Base-by-base conservation (phyloP, 2,329 filamentous ascomycete genomes). In the Cryphonectria japonica region DNA sequence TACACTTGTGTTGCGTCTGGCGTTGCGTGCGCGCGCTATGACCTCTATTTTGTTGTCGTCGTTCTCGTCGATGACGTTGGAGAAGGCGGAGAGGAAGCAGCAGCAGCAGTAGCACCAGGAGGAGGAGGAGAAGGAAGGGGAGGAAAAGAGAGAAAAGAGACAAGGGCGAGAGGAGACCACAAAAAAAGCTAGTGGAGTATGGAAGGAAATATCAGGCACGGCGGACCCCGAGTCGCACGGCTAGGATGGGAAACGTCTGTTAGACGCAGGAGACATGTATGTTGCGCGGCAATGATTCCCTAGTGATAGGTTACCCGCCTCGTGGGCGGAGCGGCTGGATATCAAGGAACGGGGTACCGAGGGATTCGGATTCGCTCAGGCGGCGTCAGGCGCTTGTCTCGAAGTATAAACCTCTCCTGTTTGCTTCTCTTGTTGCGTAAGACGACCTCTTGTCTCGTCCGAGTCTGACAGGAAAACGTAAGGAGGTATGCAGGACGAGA, bases 331-430 rank as follows among this genome's bases (percentile, higher is more conserved):
- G 71, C 70, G 69, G 75, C 74, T 76, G 73, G 72, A 75, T 72
- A 22, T 75, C 67, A 69, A 73, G 73, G 59, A 46, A 65, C 50
- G 52, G 50, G 61, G 66, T 60, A 68, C 57, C 59, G 43, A 26
- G 54, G 14, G 67, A 29, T 39, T 32, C 29, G 14, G 67, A 29
- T 39, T 32, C 29, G 57, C 50, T 65, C 52, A 73, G 76, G 76
- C 26, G 66, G 66, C 76, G 74, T 72, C 75, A 74, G 79, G 80
- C 80, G 80, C 80, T 81, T 81, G 79, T 78, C 69, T 76, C 77
- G 78, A 78, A 77, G 77, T 73, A 16, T 39, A 75, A 73, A 75
- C 61, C 66, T 75, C 52, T 73, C n/a, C 39, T 41, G 61, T 4
- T 4, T 63, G 64, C 39, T 50, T 67, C 63, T 67, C 39, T 19